Conservation (phyloP, 192 early-diverging fungal species). For the Podila horticola region DNA sequence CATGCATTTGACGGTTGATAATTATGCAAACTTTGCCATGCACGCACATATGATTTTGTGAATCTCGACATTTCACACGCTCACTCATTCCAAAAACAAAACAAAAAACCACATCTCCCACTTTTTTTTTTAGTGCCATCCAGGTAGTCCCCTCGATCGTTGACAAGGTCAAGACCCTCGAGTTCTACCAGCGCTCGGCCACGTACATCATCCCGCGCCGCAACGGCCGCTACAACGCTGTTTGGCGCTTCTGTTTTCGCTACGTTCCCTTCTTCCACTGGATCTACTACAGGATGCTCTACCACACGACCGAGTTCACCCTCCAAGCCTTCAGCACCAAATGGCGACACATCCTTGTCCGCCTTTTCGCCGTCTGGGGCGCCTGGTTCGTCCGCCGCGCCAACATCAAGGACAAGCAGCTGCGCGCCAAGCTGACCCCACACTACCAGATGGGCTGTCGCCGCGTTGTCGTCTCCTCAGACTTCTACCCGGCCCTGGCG, state of each 20-base stretch:
- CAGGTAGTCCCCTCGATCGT: slow-evolving; percentile 61
- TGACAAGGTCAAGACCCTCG: slow-evolving; percentile 50
- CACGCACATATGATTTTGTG: no score
- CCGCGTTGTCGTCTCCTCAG: slow-evolving; percentile 38
- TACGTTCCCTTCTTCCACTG: slow-evolving; percentile 55
- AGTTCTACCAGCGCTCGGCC: slow-evolving; percentile 61
- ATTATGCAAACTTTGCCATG: no score
- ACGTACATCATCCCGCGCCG: slow-evolving; percentile 54
- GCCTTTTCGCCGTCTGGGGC: slow-evolving; percentile 7
- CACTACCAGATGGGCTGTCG: slow-evolving; percentile 59
- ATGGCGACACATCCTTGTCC: slow-evolving; percentile 13
- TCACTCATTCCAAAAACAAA: no score
- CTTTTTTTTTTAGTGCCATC: slow-evolving; percentile 47
- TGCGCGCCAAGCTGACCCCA: slow-evolving; percentile 54
- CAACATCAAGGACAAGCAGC: slow-evolving; percentile 27
- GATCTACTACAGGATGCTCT: slow-evolving; percentile 33
- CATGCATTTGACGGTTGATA: no score
- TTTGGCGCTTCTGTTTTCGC: slow-evolving; percentile 49
- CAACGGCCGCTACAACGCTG: slow-evolving; percentile 36
- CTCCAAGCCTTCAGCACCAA: slow-evolving; percentile 42
- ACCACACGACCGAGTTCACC: slow-evolving; percentile 28
- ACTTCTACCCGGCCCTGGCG: slow-evolving; percentile 49
- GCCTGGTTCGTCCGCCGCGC: slow-evolving; percentile 21
- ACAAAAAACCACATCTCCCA: no score
- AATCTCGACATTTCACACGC: no score